Evolutionary conservation across 257 asterid genomes (phyloP).

Genomic region (Nicotiana tomentosiformis): DNA sequence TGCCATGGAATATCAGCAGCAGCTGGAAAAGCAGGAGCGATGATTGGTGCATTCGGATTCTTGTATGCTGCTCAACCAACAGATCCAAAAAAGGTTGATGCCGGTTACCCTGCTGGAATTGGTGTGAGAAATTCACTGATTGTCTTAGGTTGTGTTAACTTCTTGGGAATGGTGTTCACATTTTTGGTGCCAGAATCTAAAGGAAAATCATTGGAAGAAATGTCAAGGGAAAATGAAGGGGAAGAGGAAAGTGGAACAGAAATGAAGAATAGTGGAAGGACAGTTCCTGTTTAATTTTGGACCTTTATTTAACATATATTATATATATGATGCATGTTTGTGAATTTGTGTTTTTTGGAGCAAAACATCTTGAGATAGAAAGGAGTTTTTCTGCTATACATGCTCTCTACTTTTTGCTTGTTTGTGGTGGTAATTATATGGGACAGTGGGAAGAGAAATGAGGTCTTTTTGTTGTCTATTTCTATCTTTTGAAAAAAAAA

Average conservation of each 20-base stretch:
- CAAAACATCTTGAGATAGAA: background rate
- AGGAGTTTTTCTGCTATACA: background rate
- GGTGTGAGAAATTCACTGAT: conserved; percentile 30
- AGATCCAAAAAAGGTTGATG: conserved; percentile 15
- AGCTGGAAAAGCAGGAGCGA: conserved; percentile 39
- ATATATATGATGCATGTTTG: background rate
- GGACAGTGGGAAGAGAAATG: background rate
- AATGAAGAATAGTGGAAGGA: conserved; percentile 2
- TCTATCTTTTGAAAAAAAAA: background rate
- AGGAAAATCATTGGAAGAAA: conserved; percentile 37
- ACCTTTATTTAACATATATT: background rate
- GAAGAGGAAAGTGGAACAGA: conserved; percentile 4
- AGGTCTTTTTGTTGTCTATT: background rate
- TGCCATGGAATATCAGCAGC: conserved; percentile 48
- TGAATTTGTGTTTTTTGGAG: background rate
- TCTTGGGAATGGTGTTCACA: conserved; percentile 21
- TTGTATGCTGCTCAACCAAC: conserved; percentile 27
- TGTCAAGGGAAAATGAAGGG: conserved; percentile 25
- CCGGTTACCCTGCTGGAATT: conserved; percentile 32
- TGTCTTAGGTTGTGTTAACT: conserved; percentile 25
- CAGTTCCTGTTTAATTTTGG: conserved; percentile 13
- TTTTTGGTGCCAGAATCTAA: conserved; percentile 32
- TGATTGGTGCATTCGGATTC: conserved; percentile 37
- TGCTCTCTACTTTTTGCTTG: background rate
- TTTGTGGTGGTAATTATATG: background rate